Evolutionary conservation across 2,329 filamentous ascomycete genomes (phyloP).

Genomic region (Penicillium sp.): DNA sequence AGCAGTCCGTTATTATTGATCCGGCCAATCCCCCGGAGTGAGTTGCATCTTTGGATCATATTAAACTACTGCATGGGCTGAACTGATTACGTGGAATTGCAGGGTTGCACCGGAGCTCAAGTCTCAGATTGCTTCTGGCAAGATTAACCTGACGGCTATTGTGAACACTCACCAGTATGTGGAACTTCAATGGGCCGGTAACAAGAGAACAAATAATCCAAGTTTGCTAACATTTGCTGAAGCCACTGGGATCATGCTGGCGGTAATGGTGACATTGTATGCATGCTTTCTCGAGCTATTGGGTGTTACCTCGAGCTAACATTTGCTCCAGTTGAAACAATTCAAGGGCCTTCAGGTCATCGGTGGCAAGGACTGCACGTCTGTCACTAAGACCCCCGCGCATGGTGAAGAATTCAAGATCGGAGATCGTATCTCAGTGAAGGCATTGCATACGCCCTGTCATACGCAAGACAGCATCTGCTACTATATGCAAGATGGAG

Average conservation of each 20-base stretch:
- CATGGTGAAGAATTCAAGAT: slow-evolving; percentile 78
- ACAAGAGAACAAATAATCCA: background rate
- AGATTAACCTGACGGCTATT: slow-evolving; percentile 81
- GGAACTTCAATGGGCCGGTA: background rate
- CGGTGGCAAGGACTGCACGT: slow-evolving; percentile 80
- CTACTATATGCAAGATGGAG: slow-evolving; percentile 80
- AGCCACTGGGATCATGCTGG: slow-evolving; percentile 95
- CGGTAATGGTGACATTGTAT: slow-evolving; percentile 78
- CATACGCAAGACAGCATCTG: slow-evolving; percentile 99
- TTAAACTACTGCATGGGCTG: background rate
- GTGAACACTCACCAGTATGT: slow-evolving; percentile 96
- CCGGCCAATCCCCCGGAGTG: slow-evolving; percentile 52
- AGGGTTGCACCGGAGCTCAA: slow-evolving; percentile 67
- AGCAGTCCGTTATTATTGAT: slow-evolving; percentile 51
- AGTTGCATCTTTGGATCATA: slow-evolving; percentile 15
- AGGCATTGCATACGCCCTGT: slow-evolving; percentile 89
- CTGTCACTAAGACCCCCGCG: slow-evolving; percentile 71
- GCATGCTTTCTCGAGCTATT: slow-evolving; percentile 15
- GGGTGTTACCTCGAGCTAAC: background rate
- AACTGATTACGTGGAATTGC: background rate
- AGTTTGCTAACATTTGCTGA: slow-evolving; percentile 10
- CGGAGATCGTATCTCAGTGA: slow-evolving; percentile 74
- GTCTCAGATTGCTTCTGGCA: slow-evolving; percentile 65
- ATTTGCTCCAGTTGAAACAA: slow-evolving; percentile 50
- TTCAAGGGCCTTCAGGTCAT: slow-evolving; percentile 70